Evolutionary conservation across 2,329 filamentous ascomycete species (phyloP), one percentile per base, ranked within the genome.

Genomic region (Kalaharituber pfeilii): DNA sequence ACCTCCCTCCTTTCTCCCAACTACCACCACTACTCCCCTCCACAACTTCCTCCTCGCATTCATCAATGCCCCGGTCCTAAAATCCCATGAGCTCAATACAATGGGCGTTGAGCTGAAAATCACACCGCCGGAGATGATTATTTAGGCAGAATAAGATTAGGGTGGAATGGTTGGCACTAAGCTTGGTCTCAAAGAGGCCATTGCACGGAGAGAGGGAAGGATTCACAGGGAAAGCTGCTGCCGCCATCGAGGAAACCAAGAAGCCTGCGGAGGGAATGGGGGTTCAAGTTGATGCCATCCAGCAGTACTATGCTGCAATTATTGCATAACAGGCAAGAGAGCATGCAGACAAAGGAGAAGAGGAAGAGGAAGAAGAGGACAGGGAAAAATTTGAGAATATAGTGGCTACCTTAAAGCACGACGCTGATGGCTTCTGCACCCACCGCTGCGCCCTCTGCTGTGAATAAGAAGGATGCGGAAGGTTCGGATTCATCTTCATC

Each of bases 41-140:
- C 26, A 15, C 3, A 50, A 50, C 47, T 50, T 30, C 47, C 47
- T 11, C 47, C 28, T 30, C 22, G 30, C n/a, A 18, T n/a, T 26
- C 47, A 28, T 26, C 11, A 50, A 95, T 72, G 80, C 91, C 51
- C 91, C 91, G 59, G 98, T 98, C 68, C 83, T 93, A 63, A 95
- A 94, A 69, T 80, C 88, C 47, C 84, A 77, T 5, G 84, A 87
- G 51, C 96, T 98, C 66, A 87, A 94, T 66, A 78, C 78, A 33
- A 85, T 98, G 79, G 81, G 81, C 39, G 74, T 75, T 55, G 79
- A 77, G 59, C 75, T 98, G 53, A 81, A 81, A 27, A 95, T 98
- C 66, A 80, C 89, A 18, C 79, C 89, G 39, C 91, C 91, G 7
- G 91, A 98, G 72, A 98, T 98, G 91, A 98, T 98, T n/a, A 61